Conservation (phyloP, 805 yeast genomes). For the Candida montana region DNA sequence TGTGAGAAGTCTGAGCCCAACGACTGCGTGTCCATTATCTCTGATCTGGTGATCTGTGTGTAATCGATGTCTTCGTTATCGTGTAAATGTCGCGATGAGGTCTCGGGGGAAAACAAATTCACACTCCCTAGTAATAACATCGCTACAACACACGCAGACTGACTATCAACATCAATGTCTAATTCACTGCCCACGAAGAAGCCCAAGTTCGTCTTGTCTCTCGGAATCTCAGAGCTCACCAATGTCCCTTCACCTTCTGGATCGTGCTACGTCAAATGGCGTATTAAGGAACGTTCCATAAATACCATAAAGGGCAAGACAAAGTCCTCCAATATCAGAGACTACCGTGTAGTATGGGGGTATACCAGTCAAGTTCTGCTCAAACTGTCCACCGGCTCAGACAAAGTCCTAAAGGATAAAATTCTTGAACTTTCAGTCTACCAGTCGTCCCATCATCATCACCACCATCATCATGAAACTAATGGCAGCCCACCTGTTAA, state of each 20-base stretch:
- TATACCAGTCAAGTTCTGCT: slow-evolving; percentile 31
- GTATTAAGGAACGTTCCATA: slow-evolving; percentile 42
- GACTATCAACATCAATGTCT: neutral
- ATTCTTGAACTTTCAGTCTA: slow-evolving; percentile 38
- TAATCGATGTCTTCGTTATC: no score
- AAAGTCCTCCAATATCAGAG: slow-evolving; percentile 35
- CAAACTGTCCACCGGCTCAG: slow-evolving; percentile 35
- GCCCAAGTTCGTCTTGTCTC: slow-evolving; percentile 58
- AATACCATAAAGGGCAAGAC: slow-evolving; percentile 40
- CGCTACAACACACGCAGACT: neutral
- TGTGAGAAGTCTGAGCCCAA: slow-evolving; percentile 12
- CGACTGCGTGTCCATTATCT: slow-evolving; percentile 5
- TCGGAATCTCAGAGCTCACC: slow-evolving; percentile 63
- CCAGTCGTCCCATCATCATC: slow-evolving; percentile 28
- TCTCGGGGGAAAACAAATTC: no score
- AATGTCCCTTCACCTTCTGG: slow-evolving; percentile 83
- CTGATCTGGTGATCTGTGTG: neutral
- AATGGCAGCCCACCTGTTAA: neutral
- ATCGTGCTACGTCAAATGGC: slow-evolving; percentile 58
- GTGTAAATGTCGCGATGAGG: neutral
- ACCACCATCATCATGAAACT: slow-evolving; percentile 3
- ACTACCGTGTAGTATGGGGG: slow-evolving; percentile 50
- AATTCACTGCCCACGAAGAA: slow-evolving; percentile 24
- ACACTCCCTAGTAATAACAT: no score
- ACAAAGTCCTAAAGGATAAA: slow-evolving; percentile 31